Conservation (phyloP, 2,329 filamentous ascomycete species). For the Nothomitra cinnamomea region DNA sequence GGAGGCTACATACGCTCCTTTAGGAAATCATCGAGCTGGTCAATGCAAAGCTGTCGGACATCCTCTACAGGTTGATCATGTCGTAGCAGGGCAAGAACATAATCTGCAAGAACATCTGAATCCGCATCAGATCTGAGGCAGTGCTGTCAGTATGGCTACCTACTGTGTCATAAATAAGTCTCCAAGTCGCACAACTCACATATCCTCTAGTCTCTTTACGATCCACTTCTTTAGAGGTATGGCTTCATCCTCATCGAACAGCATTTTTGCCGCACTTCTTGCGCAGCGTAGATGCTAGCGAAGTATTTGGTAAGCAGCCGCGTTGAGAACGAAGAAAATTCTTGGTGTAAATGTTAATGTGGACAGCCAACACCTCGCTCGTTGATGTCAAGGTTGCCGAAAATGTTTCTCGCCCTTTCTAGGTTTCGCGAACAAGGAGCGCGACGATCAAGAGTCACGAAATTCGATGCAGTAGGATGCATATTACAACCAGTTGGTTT, state of each 20-base stretch:
- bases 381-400: too few species aligned
- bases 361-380: too few species aligned
- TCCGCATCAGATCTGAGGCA: conserved; percentile 54
- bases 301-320: background rate
- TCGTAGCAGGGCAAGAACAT: conserved; percentile 60
- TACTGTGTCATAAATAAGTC: background rate
- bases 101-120: conserved; percentile 66
- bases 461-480: too few species aligned
- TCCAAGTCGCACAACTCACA: conserved; percentile 31
- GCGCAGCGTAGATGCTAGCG: background rate
- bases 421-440: too few species aligned
- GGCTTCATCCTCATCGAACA: conserved; percentile 34
- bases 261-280: conserved; percentile 2
- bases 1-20: conserved; percentile 36
- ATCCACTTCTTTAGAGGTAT: conserved; percentile 58
- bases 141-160: background rate
- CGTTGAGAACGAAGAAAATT: background rate
- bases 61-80: conserved; percentile 49
- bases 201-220: conserved; percentile 58
- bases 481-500: too few species aligned
- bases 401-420: too few species aligned
- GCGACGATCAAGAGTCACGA: too few species aligned
- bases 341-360: too few species aligned
- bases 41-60: conserved; percentile 50
- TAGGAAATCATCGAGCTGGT: conserved; percentile 60